Evolutionary conservation across 441 rosid genomes (phyloP), one percentile per base, ranked within the genome.

Genomic region (Flueggea neowawraea): DNA sequence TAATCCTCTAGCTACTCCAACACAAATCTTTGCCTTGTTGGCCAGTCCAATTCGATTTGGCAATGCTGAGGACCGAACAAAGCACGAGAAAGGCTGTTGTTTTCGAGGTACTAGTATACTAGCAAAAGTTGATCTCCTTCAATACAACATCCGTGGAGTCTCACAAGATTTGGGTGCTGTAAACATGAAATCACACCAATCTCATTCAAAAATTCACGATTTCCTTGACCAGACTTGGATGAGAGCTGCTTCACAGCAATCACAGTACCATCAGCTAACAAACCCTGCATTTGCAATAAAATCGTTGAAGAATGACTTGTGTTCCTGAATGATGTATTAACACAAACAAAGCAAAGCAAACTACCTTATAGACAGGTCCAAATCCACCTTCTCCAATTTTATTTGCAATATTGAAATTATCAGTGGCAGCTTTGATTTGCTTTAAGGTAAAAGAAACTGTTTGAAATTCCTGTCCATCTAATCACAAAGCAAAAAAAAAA

Each of bases 171-270:
- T 12, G 83, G 78, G 45, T 80, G 86, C 41, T 82, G 81, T 55
- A 85, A 48, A 50, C 85, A 78, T 6, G 90, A 80, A 55, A 85
- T 88, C 83, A 86, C 85, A 43, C 91, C 89, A 7, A 86, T 88
- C 73, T 88, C 97, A 44, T 82, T 91, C 43, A 91, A 68, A 64
- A 91, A 91, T 67, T 91, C 96, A 1, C 91, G 86, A 64, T 83
- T 86, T 48, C 94, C 97, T 83, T 91, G 97, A 66, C 74, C 58
- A 22, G 97, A 91, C 69, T 75, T 84, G 8, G 96, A 82, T 12
- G 96, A 91, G 6, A 91, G 86, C 62, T 91, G 93, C 68, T 91
- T 91, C 50, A 89, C 97, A 2, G 94, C 96, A 53, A 91, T 77
- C 22, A 72, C 68, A 0, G 83, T 82, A 10, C 92, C 95, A 76